Base-by-base conservation (phyloP, 441 rosid genomes). In the Populus hybrid region DNA sequence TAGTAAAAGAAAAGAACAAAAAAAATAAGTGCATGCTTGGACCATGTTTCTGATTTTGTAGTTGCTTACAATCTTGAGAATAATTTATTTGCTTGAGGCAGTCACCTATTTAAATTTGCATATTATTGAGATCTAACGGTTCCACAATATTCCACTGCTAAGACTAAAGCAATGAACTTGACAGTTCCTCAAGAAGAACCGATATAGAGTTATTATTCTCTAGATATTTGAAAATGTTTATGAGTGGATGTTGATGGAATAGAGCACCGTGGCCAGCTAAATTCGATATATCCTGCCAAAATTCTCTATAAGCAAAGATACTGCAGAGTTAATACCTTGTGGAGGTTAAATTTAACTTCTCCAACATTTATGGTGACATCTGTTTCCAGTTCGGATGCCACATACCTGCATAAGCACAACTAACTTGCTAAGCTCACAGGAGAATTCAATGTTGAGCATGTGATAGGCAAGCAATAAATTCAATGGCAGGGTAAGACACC, bases 301-400 rank as follows among this genome's bases (percentile, higher is more conserved):
- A 71, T 11, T 18, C 46, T 50, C n/a, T 24, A 24, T 36, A 26
- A 24, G 21, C 20, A 40, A 59, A 40, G 32, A 32, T 23, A 63
- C 32, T 10, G 59, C 0, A 46, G 50, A 72, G 70, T 70, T 67
- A 36, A 77, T 85, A 94, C 99, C 99, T 94, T 95, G 76, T 95
- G 99, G 70, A 95, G 92, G 85, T 81, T 80, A 87, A 94, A 95
- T 83, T 91, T 94, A 70, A 90, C 94, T 76, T 92, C 95, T 28
- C 88, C 97, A 32, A 94, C 88, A 74, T 73, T 88, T 30, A 94
- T 78, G 74, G 88, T 89, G 84, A 92, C 85, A 87, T 96, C 99
- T 10, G 97, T 83, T 64, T 86, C 88, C 85, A 95, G 89, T 75
- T 94, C 99, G 38, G 97, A 88, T 40, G 88, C 80, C 65, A 93